These are phyloP conservation scores for Yamadazyma membranifaciens DNA, from an alignment of 1,139 yeast species.

Conservation along the genomic window DNA sequence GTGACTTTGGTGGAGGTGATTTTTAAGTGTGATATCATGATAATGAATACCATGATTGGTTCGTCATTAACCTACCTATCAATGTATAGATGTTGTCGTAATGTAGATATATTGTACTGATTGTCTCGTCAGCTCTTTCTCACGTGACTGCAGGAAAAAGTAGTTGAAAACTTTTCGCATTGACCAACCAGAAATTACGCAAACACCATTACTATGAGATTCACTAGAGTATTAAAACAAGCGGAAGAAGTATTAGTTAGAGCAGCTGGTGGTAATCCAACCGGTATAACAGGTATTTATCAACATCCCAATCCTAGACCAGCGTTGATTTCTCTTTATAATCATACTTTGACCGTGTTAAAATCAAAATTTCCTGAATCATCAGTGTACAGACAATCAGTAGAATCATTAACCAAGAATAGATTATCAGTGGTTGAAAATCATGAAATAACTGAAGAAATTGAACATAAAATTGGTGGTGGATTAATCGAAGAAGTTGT, in stretches of 20 bases:
- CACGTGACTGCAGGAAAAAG: constrained; percentile 2
- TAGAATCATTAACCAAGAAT: constrained; percentile 68
- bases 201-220: constrained; percentile 36
- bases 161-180: constrained; percentile 9
- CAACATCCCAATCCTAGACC: constrained; percentile 88
- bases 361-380: constrained; percentile 62
- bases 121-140: no score
- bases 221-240: constrained; percentile 45
- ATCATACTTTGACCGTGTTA: constrained; percentile 62
- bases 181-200: constrained; percentile 25
- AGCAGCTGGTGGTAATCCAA: constrained; percentile 69
- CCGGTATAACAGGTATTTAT: constrained; percentile 76
- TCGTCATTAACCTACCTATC: no score
- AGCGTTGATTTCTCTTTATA: constrained; percentile 68
- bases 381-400: constrained; percentile 74
- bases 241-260: constrained; percentile 62
- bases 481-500: constrained; percentile 84
- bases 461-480: constrained; percentile 74
- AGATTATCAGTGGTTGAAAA: constrained; percentile 67
- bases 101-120: no score
- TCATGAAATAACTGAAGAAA: constrained; percentile 61
- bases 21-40: constrained; percentile 2
- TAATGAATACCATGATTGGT: no score
- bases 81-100: not conserved
- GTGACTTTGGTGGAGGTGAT: constrained; percentile 10